Evolutionary conservation across 441 rosid species (phyloP), one percentile per base, ranked within the genome.

Genomic region (Syzygium malaccense): DNA sequence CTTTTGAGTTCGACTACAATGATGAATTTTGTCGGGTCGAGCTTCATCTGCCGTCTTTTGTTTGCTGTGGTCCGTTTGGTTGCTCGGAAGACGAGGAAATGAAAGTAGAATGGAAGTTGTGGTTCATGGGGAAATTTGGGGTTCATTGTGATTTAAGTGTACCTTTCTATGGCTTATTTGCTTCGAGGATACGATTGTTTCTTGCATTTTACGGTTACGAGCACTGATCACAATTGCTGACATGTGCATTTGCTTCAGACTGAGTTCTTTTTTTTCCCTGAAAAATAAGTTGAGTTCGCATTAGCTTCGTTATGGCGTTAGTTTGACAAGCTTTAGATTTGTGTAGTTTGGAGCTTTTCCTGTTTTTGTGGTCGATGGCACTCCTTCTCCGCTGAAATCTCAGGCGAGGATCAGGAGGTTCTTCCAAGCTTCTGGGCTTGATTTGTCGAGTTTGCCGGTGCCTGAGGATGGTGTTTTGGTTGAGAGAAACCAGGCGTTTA

Each of bases 291-390:
- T 0, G 62, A 57, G 26, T 55, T 10, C 25, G 58, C 45, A 30
- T 32, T 23, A 18, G 17, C n/a, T 54, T 85, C 45, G 1, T 41
- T 55, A 33, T 25, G 49, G 17, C 57, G 53, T 85, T 85, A 51
- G 56, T 85, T 55, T 80, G 26, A 87, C 33, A 49, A 57, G 55
- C 57, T 62, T 30, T 54, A 57, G 84, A 83, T 83, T 90, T 48
- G 87, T 89, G 90, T 93, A 96, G 99, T 95, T 94, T 92, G 99
- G 99, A 89, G 99, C 95, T 15, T 96, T 91, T 90, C 98, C 98
- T 5, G 94, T 97, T 30, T 96, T 98, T 90, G 96, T 98, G 86
- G 94, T 93, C 84, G 99, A 98, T 87, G 99, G 99, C 87, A 94
- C 96, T 66, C 98, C 99, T 7, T 96, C 99, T 17, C 95, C 97